A percentile compares a stretch with the other conserved stretches of the same genome.
These are phyloP conservation scores for Ophiostoma novo-ulmi DNA, from an alignment of 2,329 filamentous ascomycete species.

Conservation along the genomic window DNA sequence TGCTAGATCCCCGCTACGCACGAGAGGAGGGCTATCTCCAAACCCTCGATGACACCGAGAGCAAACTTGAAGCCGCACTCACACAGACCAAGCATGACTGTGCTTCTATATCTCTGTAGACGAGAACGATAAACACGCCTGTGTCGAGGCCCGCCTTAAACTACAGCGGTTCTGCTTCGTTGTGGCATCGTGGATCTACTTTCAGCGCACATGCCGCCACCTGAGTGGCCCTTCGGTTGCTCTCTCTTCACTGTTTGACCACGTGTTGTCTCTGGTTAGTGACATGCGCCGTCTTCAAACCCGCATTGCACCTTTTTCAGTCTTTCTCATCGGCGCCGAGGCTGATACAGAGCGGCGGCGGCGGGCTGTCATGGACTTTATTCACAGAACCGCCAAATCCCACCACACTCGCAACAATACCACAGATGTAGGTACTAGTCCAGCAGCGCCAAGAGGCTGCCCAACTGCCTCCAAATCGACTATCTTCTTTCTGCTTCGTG, in stretches of 20 bases:
- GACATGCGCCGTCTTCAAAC: neutral
- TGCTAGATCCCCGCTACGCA: neutral
- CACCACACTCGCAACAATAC: neutral
- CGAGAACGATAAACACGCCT: neutral
- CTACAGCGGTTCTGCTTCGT: constrained; percentile 22
- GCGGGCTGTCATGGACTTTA: neutral
- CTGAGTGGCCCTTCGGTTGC: constrained; percentile 21
- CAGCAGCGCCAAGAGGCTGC: neutral
- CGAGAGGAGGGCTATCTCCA: neutral
- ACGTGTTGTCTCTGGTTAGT: neutral
- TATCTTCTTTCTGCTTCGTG: neutral
- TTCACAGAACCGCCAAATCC: neutral
- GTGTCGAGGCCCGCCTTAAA: neutral
- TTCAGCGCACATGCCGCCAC: constrained; percentile 21
- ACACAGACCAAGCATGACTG: neutral
- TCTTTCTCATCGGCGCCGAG: neutral
- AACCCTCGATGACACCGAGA: neutral
- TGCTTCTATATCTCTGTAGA: neutral
- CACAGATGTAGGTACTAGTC: neutral
- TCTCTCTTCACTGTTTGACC: neutral
- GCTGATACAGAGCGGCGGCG: neutral
- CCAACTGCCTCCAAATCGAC: neutral
- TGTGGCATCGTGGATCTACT: constrained; percentile 23
- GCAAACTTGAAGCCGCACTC: neutral
- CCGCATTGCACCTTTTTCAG: neutral